Percentiles rank a stretch among this genome's conserved stretches.
phyloP scores from a whole-genome alignment of 164 flowering plant species.

The Aristolochia fimbriata region DNA sequence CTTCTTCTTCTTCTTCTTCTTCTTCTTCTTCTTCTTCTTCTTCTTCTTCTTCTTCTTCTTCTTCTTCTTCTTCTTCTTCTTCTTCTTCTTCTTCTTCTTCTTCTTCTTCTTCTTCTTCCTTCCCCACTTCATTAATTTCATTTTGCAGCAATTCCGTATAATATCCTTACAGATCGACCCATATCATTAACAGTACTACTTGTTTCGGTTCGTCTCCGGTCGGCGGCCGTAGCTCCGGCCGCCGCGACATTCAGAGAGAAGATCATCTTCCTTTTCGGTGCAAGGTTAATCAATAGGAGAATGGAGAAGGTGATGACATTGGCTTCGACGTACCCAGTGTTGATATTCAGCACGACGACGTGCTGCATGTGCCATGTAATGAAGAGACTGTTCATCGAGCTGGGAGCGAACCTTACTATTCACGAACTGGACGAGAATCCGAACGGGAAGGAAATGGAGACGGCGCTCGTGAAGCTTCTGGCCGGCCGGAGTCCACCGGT shows the following conservation, averaged over 20 bases:
- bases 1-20: not conserved
- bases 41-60: not conserved
- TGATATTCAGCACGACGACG: conserved; percentile 76
- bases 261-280: not conserved
- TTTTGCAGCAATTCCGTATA: too few relatives aligned
- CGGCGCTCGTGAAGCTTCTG: conserved; percentile 40
- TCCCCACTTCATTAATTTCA: not conserved
- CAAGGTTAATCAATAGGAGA: too few relatives aligned
- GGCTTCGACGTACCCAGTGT: conserved; percentile 51
- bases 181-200: too few relatives aligned
- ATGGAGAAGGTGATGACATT: conserved; percentile 22
- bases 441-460: conserved; percentile 65
- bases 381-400: conserved; percentile 49
- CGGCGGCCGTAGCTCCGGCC: not conserved
- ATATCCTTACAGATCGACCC: too few relatives aligned
- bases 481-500: conserved; percentile 46
- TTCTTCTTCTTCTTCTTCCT: not conserved
- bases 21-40: not conserved
- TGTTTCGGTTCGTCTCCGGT: too few relatives aligned
- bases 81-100: not conserved
- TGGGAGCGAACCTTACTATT: conserved; percentile 38
- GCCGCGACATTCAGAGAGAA: not conserved
- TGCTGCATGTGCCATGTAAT: conserved; percentile 78
- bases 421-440: conserved; percentile 35
- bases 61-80: not conserved